These are phyloP conservation scores for Imleria badia DNA, from an alignment of 768 basidiomycete species.

Conservation along the genomic window DNA sequence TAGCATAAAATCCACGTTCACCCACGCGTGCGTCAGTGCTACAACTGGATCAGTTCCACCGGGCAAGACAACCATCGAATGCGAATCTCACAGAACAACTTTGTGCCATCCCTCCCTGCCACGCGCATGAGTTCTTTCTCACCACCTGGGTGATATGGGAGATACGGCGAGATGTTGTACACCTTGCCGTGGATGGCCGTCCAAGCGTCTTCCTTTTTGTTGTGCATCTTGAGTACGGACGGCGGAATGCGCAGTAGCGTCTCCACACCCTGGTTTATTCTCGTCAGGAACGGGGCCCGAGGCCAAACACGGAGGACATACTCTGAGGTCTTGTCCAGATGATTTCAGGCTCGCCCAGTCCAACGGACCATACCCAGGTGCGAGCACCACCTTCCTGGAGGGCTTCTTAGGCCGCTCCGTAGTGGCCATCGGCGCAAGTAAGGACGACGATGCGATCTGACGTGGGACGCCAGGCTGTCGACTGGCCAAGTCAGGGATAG, in stretches of 20 bases:
- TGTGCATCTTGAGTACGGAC: slow-evolving; percentile 76
- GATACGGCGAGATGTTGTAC: slow-evolving; percentile 93
- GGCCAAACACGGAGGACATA: slow-evolving; percentile 34
- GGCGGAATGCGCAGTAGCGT: slow-evolving; percentile 68
- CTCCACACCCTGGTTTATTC: slow-evolving; percentile 59
- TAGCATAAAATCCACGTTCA: slow-evolving; percentile 94
- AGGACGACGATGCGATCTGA: slow-evolving; percentile 37
- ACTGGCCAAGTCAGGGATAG: slow-evolving; percentile 39
- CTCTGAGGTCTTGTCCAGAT: slow-evolving; percentile 77
- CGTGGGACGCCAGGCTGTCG: slow-evolving; percentile 34
- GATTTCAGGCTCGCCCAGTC: slow-evolving; percentile 93
- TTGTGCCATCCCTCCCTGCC: slow-evolving; percentile 93
- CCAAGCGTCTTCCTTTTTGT: slow-evolving; percentile 89
- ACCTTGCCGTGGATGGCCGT: slow-evolving; percentile 89
- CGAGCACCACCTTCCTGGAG: slow-evolving; percentile 83
- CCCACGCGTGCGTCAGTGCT: slow-evolving; percentile 96
- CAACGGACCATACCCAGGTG: slow-evolving; percentile 87
- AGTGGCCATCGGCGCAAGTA: slow-evolving; percentile 62
- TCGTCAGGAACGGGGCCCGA: not conserved
- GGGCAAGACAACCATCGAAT: not conserved
- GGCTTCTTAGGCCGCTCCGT: slow-evolving; percentile 55
- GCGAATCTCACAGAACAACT: slow-evolving; percentile 78
- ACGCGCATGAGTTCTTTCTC: slow-evolving; percentile 93
- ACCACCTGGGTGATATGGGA: slow-evolving; percentile 92
- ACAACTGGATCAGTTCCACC: slow-evolving; percentile 3